Evolutionary conservation across 257 asterid genomes (phyloP).

Genomic region (Jaltomata sinuosa): DNA sequence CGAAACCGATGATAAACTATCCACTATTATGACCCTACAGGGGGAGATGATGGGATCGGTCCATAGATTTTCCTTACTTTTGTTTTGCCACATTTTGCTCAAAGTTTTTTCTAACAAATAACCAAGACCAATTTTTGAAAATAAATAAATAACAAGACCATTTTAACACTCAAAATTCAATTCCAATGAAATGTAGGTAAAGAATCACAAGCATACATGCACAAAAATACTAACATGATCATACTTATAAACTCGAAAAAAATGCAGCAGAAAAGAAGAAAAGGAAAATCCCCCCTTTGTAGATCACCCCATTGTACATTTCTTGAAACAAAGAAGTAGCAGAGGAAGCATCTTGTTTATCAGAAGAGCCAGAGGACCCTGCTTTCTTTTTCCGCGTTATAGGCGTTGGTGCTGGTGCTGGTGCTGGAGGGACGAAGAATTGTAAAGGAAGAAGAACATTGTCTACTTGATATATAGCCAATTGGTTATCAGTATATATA

Average conservation of each 20-base stretch:
- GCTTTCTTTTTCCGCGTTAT: constrained; percentile 12
- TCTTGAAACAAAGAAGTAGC: not conserved
- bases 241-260: not conserved
- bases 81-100: too few relatives aligned
- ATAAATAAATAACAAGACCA: not conserved
- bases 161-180: not conserved
- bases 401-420: constrained; percentile 48
- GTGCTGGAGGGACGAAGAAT: constrained; percentile 35
- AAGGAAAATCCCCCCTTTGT: not conserved
- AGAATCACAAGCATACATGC: not conserved
- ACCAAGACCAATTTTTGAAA: not conserved
- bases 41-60: too few relatives aligned
- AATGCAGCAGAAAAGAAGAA: not conserved
- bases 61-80: too few relatives aligned
- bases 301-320: constrained; percentile 5
- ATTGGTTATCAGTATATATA: constrained; percentile 30
- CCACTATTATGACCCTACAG: too few relatives aligned
- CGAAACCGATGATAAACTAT: not conserved
- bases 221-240: not conserved
- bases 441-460: constrained; percentile 37
- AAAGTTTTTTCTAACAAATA: not conserved
- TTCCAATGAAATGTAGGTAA: not conserved
- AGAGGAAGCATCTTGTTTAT: constrained; percentile 14
- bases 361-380: constrained; percentile 1
- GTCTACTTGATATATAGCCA: constrained; percentile 46